phyloP scores from a whole-genome alignment of 345 rosid genomes.

The Schrenkiella parvula region DNA sequence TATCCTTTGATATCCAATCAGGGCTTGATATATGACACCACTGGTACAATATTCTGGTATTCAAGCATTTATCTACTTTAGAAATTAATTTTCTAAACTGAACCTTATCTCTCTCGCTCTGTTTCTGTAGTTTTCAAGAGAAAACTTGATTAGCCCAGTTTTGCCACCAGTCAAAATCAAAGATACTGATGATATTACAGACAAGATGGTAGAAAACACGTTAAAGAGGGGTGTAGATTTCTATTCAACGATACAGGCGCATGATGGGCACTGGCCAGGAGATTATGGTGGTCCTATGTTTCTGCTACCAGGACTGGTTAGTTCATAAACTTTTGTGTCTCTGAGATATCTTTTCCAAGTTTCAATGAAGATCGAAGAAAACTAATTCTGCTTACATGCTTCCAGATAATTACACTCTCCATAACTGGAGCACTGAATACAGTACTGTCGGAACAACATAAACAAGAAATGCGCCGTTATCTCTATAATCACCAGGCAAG shows the following conservation, averaged over 20 bases:
- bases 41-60: not conserved
- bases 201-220: constrained; percentile 50
- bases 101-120: not conserved
- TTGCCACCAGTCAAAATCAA: constrained; percentile 52
- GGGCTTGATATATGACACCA: not conserved
- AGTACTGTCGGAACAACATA: constrained; percentile 69
- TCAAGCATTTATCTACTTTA: not conserved
- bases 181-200: constrained; percentile 58
- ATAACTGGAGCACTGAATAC: constrained; percentile 84
- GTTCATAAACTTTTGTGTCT: constrained; percentile 14
- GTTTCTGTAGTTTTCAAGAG: constrained; percentile 56
- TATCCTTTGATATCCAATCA: not conserved
- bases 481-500: constrained; percentile 88
- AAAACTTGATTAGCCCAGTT: constrained; percentile 39
- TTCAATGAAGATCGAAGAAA: not conserved
- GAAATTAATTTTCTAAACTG: not conserved
- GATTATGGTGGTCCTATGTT: constrained; percentile 99
- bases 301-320: constrained; percentile 89
- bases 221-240: constrained; percentile 67
- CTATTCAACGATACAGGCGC: constrained; percentile 74
- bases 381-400: not conserved
- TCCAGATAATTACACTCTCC: constrained; percentile 73
- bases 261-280: constrained; percentile 99
- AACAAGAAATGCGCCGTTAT: constrained; percentile 76
- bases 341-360: not conserved